These are phyloP conservation scores for Grosmannia huntii DNA, from an alignment of 2,329 filamentous ascomycete genomes.

Conservation along the genomic window DNA sequence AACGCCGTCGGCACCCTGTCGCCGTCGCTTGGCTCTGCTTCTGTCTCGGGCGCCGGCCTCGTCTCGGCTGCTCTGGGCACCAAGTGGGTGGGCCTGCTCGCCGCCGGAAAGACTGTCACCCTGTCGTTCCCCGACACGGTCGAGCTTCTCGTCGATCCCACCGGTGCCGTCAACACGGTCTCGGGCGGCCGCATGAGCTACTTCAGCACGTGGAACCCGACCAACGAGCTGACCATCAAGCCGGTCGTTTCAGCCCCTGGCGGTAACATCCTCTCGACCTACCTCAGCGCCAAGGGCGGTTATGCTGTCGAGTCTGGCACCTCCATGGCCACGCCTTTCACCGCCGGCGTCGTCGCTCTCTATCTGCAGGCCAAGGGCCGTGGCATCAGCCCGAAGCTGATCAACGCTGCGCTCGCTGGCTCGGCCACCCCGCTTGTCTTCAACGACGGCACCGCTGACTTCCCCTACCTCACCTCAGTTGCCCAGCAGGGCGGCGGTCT, in stretches of 20 bases:
- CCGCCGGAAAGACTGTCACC: neutral
- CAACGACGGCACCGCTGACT: constrained; percentile 28
- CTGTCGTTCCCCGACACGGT: neutral
- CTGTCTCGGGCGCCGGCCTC: neutral
- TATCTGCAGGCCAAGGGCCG: constrained; percentile 27
- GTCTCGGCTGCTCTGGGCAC: neutral
- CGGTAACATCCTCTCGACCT: constrained; percentile 38
- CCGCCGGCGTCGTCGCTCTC: constrained; percentile 36
- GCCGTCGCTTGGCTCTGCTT: neutral
- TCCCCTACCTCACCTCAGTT: constrained; percentile 35
- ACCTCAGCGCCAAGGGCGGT: constrained; percentile 23
- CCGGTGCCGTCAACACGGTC: constrained; percentile 23
- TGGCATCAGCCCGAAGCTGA: constrained; percentile 25
- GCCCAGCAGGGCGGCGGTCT: constrained; percentile 49
- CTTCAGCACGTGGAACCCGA: constrained; percentile 32
- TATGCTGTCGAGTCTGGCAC: constrained; percentile 41
- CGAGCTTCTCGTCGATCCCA: constrained; percentile 19
- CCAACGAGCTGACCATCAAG: constrained; percentile 32
- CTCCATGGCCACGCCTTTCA: constrained; percentile 38
- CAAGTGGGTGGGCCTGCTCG: neutral
- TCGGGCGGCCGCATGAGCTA: constrained; percentile 31
- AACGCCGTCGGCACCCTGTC: constrained; percentile 25
- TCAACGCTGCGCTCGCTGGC: constrained; percentile 17
- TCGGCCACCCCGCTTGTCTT: constrained; percentile 25
- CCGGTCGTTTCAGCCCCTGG: constrained; percentile 35